Base-by-base conservation (phyloP, 805 yeast genomes). In the Candida adriatica region DNA sequence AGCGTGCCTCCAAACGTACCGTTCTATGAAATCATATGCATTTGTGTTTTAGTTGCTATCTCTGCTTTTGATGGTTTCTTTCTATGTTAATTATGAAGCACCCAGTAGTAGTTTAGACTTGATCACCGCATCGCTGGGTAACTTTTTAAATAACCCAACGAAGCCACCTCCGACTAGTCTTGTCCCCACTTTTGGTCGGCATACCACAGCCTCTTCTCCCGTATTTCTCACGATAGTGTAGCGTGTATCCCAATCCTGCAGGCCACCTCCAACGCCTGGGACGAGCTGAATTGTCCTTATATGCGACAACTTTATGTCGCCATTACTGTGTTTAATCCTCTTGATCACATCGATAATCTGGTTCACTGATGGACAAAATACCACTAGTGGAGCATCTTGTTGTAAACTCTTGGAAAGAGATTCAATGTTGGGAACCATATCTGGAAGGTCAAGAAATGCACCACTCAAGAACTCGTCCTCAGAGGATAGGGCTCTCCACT, bases 161-260 rank as follows among this genome's bases (percentile, higher is more conserved):
- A 70, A 70, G 8, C 75, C 76, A 23, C 76, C 76, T 14, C 72
- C 75, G 23, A 62, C 65, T 1, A 63, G 56, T 38, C 61, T 55
- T 2, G 55, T 46, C 1, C 73, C 75, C 16, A 69, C 74, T 42
- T 61, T 64, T 4, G 76, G 76, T 39, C 75, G 53, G 30, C 72
- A 68, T 5, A 68, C 70, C 35, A 59, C 46, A 2, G 61, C 71
- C 5, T 48, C 44, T 23, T 59, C 58, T 3, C 64, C 64, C 2
- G 63, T 59, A 4, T 61, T 58, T 46, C 62, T 57, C n/a, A 65
- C 56, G 2, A 45, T 35, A 1, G 70, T 47, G 22, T 49, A 49
- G 29, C 73, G 48, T 1, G 68, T 52, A 38, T 70, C 74, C 76
- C 76, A 70, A 28, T 66, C 71, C 38, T 67, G 61, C 35, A 70